Evolutionary conservation across 2,329 filamentous ascomycete genomes (phyloP).

Genomic region (Setomelanomma holmii): DNA sequence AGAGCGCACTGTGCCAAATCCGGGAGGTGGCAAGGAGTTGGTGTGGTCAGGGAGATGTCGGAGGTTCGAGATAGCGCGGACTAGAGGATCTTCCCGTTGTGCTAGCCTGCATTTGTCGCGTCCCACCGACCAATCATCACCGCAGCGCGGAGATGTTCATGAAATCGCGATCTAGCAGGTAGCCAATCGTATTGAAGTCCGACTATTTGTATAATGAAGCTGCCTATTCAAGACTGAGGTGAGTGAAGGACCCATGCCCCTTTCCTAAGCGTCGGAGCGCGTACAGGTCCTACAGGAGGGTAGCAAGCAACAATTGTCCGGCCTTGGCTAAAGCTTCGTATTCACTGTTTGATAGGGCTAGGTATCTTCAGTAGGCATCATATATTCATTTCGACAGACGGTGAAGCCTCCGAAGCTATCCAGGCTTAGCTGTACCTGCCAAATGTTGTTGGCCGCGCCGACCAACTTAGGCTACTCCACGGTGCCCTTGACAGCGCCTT

Average conservation of each 20-base stretch:
- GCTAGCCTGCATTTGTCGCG: background rate
- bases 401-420: background rate
- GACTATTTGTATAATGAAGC: background rate
- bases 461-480: slow-evolving; percentile 7
- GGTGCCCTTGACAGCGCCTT: slow-evolving; percentile 62
- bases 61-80: background rate
- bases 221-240: background rate
- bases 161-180: background rate
- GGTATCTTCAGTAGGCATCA: background rate
- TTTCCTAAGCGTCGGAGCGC: background rate
- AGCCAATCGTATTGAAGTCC: background rate
- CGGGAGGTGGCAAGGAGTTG: slow-evolving; percentile 27
- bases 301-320: background rate
- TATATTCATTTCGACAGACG: background rate
- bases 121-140: background rate
- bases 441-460: background rate
- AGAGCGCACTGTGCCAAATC: slow-evolving; percentile 14
- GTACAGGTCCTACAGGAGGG: no score
- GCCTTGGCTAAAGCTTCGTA: slow-evolving; percentile 1
- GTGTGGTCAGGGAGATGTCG: background rate
- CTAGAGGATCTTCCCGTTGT: slow-evolving; percentile 8
- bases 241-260: background rate
- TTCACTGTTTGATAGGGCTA: background rate
- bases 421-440: background rate
- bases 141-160: background rate